Evolutionary conservation across 192 early-diverging fungal species (phyloP), one percentile per base, ranked within the genome.

Genomic region (Cladochytrium replicatum): DNA sequence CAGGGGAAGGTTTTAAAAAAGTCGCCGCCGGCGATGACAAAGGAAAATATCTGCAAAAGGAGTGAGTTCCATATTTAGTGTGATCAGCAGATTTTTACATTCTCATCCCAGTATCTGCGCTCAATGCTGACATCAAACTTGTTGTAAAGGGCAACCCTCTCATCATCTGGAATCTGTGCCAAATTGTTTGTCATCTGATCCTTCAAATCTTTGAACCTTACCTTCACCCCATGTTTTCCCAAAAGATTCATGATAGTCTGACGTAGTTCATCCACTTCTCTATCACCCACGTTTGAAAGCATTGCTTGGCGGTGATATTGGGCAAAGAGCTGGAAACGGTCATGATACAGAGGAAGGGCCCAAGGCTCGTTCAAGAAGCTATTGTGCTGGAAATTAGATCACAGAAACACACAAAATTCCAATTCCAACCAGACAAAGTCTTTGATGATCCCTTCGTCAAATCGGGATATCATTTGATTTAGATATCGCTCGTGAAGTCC

Each of bases 341-440:
- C 75, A 45, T 73, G 65, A 61, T 60, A 77, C 11, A 77, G 34
- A 0, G 71, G 66, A 22, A 69, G 54, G 2, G 75, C 75, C 75
- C 75, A 77, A 7, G 64, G 50, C 48, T 72, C 68, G 7, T 41
- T 29, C 29, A 77, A 55, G 58, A 68, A 77, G 23, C 74, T 77
- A 41, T 4, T 17, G 32, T 3, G 26, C n/a, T 29, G 24, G 40
- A 43, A 0, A 11, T 0, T 22, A 32, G 23, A 25, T 54, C 41
- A 23, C 15, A 23, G 19, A 4, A 39, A 29, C 29, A n/a, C 22
- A 8, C 19, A 37, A 21, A 13, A 39, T 3, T 41, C 22, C 6
- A 2, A 46, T 22, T 42, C 29, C 22, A 52, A 77, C 74, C 39
- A 63, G 28, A 63, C 58, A 52, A 77, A 77, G 41, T 77, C 71